Percentiles rank a stretch among this genome's conserved stretches.
Conservation (phyloP, 2,329 filamentous ascomycete species). For the Diaporthe sp. region DNA sequence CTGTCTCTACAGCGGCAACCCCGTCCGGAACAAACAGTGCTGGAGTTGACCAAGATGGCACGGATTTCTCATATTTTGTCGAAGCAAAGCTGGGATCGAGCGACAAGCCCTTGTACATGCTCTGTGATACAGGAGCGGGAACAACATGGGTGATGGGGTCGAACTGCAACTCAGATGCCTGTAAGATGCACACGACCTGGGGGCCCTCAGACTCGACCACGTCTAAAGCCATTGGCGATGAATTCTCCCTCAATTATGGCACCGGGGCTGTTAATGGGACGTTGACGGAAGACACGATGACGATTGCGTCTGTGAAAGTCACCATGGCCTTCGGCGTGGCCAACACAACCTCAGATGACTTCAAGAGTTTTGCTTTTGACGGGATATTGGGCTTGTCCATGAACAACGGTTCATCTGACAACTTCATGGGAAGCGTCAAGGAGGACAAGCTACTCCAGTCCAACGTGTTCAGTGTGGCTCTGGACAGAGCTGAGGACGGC, state of each 20-base stretch:
- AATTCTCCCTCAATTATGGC: slow-evolving; percentile 81
- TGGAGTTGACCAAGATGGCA: slow-evolving; percentile 74
- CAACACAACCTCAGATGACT: slow-evolving; percentile 79
- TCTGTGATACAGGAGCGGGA: slow-evolving; percentile 76
- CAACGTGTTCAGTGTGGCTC: slow-evolving; percentile 79
- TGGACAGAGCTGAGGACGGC: slow-evolving; percentile 77
- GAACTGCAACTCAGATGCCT: slow-evolving; percentile 76
- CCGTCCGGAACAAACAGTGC: slow-evolving; percentile 63
- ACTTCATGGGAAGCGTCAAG: slow-evolving; percentile 75
- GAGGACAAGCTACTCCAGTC: slow-evolving; percentile 67
- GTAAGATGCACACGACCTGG: slow-evolving; percentile 78
- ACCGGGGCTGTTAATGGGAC: slow-evolving; percentile 80
- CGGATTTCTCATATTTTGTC: slow-evolving; percentile 76
- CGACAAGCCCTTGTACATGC: slow-evolving; percentile 69
- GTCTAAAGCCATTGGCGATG: slow-evolving; percentile 64
- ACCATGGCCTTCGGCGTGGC: slow-evolving; percentile 81
- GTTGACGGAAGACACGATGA: slow-evolving; percentile 76
- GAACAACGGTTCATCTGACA: slow-evolving; percentile 70
- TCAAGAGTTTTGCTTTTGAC: slow-evolving; percentile 85
- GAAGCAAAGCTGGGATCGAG: slow-evolving; percentile 69
- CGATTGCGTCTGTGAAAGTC: slow-evolving; percentile 75
- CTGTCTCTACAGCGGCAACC: slow-evolving; percentile 60
- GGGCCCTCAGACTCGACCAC: slow-evolving; percentile 76
- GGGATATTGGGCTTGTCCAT: slow-evolving; percentile 87
- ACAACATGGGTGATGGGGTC: slow-evolving; percentile 89